Evolutionary conservation across 2,329 filamentous ascomycete species (phyloP).

Genomic region (Aureobasidium sp.): DNA sequence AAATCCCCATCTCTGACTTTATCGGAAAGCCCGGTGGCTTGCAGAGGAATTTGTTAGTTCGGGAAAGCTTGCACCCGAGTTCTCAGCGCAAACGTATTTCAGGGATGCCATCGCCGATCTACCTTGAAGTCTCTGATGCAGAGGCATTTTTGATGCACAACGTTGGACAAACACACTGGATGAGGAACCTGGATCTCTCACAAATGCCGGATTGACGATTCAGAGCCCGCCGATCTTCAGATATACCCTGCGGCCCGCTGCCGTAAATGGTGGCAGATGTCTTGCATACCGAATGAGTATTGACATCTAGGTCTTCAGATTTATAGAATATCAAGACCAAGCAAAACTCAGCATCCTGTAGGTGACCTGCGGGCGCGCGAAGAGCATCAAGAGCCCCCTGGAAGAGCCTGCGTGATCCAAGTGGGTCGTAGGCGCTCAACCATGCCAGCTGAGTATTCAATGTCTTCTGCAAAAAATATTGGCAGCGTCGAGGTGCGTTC

Average conservation of each 20-base stretch:
- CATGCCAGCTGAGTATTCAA: background rate
- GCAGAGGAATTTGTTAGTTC: background rate
- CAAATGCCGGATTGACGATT: background rate
- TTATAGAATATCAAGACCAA: background rate
- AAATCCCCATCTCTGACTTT: background rate
- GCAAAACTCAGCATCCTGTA: background rate
- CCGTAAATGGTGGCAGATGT: constrained; percentile 3
- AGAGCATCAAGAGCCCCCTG: background rate
- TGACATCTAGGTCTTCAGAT: background rate
- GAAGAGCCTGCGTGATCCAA: background rate
- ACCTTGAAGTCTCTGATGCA: background rate
- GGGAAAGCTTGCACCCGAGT: background rate
- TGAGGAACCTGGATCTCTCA: background rate
- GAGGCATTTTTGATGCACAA: background rate
- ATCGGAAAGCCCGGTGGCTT: constrained; percentile 6
- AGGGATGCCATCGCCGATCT: constrained; percentile 8
- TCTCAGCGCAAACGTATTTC: background rate
- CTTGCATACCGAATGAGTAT: background rate
- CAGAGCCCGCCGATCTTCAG: background rate
- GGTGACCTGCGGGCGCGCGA: background rate
- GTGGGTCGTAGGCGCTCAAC: constrained; percentile 7
- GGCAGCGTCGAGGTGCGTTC: background rate
- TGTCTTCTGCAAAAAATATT: background rate
- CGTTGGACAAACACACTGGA: background rate
- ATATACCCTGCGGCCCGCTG: background rate